Conservation (phyloP, 164 flowering plant genomes). For the Piper longum region DNA sequence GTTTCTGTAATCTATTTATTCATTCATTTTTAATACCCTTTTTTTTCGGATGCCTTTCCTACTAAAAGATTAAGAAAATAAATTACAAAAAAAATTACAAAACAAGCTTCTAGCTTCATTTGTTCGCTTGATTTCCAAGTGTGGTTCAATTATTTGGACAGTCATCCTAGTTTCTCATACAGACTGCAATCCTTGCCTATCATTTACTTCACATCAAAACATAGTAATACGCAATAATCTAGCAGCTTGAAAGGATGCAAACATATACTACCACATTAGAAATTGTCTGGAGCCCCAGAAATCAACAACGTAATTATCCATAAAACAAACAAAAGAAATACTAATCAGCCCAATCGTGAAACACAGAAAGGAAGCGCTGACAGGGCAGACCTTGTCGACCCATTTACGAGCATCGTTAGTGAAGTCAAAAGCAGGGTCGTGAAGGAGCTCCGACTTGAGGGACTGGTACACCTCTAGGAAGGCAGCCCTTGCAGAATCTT, state of each 20-base stretch:
- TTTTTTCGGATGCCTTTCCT: no score
- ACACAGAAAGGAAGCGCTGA: background rate
- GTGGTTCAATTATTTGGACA: no score
- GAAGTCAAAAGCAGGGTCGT: conserved; percentile 84
- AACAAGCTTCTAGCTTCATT: no score
- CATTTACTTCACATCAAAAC: background rate
- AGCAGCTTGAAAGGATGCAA: background rate
- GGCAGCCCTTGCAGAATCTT: conserved; percentile 26
- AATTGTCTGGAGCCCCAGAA: background rate
- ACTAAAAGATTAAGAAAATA: no score
- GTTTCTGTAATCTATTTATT: no score
- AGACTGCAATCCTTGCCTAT: no score
- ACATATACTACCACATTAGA: background rate
- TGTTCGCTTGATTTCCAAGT: no score
- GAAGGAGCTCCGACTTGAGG: conserved; percentile 73
- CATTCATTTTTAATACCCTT: no score
- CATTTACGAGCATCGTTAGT: conserved; percentile 65
- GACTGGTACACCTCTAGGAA: conserved; percentile 49
- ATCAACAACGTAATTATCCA: background rate
- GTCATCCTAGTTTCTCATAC: no score
- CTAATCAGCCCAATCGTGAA: no score
- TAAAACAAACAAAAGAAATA: background rate
- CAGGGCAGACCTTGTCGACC: conserved; percentile 52
- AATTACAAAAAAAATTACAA: no score
- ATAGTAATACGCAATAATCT: background rate